Conservation (phyloP, 169 alveolate genomes). For the Cryptosporidium sp. region DNA sequence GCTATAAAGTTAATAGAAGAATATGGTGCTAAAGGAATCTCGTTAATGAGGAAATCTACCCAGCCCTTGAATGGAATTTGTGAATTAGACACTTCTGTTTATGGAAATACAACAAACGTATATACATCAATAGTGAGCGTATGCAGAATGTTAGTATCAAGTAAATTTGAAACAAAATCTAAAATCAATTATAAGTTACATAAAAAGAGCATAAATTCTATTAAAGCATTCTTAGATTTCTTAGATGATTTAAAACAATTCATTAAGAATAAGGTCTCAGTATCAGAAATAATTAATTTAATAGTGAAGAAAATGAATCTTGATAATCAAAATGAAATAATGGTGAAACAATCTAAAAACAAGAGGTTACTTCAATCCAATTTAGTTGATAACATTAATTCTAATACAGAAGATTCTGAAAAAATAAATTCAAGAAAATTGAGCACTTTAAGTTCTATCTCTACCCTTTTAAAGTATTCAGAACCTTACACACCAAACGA, state of each 20-base stretch:
- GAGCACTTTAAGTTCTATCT: constrained; percentile 8
- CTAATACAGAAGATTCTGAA: constrained; percentile 43
- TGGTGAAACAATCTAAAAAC: background rate
- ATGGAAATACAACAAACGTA: background rate
- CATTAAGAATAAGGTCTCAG: constrained; percentile 11
- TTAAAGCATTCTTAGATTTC: background rate
- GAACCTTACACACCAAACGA: constrained; percentile 78
- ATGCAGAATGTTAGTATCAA: constrained; percentile 15
- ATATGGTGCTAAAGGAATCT: constrained; percentile 53
- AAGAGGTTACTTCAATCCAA: background rate
- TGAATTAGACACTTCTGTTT: background rate
- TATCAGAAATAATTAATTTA: constrained; percentile 20
- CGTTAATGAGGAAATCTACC: constrained; percentile 62
- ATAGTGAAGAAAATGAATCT: background rate
- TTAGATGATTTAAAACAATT: constrained; percentile 39
- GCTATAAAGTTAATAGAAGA: constrained; percentile 74
- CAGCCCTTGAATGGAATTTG: constrained; percentile 64
- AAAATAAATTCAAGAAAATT: constrained; percentile 11
- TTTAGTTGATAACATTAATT: constrained; percentile 11
- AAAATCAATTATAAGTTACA: background rate
- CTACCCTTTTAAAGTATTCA: constrained; percentile 64
- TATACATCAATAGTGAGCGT: constrained; percentile 24
- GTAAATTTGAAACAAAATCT: background rate
- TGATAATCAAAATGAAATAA: constrained; percentile 13
- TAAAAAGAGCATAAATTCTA: constrained; percentile 4